Evolutionary conservation across 352 stramenopile species (phyloP), one percentile per base, ranked within the genome.

Genomic region (Phytophthora ramorum): DNA sequence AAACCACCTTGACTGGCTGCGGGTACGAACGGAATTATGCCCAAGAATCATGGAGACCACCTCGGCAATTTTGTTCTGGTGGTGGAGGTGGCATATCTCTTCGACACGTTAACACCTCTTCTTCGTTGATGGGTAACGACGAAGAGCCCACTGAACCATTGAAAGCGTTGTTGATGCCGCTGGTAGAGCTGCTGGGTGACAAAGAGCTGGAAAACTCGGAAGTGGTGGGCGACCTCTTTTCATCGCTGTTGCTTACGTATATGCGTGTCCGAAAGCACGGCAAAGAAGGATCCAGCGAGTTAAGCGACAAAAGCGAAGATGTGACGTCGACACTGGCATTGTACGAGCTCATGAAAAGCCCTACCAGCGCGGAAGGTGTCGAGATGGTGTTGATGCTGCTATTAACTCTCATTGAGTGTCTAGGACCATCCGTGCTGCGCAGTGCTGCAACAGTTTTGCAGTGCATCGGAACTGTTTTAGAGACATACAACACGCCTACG

Each of bases 221-320:
- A 32, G 87, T 94, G 7, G 83, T 93, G 13, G 85, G 87, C 2
- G 74, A 93, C 7, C 69, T 96, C 5, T 94, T 96, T 63, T 75
- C 81, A 32, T 91, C 82, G 7, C 70, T 96, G 8, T 53, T 96
- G 43, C 71, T 91, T 7, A 90, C 76, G 13, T 94, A 94, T 62
- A 94, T 94, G 87, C 58, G 80, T 4, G 66, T 93, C 4, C 71
- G 82, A 24, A 87, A 78, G 35, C 45, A 44, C 13, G 43, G 43
- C 28, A 38, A 51, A 40, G 19, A 16, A 57, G 34, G 62, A 35
- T 17, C 7, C 2, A 35, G 54, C 34, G 50, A 61, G 35, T 14
- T 45, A 9, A 49, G 26, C 8, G 14, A 43, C 26, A 53, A 58
- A 26, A 43, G 30, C 7, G 50, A 54, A 16, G 43, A 19, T 24